Evolutionary conservation across 106 monocot species (phyloP).

Genomic region (Phalaenopsis equestris): DNA sequence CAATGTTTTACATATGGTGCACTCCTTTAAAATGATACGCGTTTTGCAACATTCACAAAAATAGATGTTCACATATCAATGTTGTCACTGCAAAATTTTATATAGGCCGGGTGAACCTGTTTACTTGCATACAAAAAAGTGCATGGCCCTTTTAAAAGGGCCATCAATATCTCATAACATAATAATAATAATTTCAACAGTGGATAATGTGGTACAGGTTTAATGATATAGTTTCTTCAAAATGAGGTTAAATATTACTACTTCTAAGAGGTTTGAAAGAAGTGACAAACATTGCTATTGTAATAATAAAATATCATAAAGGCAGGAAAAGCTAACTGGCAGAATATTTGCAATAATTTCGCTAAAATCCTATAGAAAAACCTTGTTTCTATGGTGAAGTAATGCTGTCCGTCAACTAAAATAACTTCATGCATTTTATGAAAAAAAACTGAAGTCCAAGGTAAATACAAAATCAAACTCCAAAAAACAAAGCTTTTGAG

Average conservation of each 20-base stretch:
- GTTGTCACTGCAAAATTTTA: not conserved
- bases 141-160: not conserved
- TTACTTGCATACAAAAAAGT: conserved; percentile 2
- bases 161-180: not conserved
- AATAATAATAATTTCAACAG: not conserved
- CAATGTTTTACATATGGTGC: not conserved
- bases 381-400: not conserved
- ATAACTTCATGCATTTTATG: not conserved
- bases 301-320: not conserved
- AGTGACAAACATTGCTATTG: not conserved
- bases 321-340: not conserved
- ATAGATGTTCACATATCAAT: not conserved
- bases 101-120: not conserved
- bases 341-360: not conserved
- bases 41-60: not conserved
- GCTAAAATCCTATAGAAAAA: not conserved
- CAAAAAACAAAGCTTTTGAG: not conserved
- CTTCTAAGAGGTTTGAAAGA: not conserved
- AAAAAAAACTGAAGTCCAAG: not conserved
- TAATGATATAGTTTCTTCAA: not conserved
- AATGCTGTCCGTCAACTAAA: not conserved
- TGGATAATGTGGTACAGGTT: no score
- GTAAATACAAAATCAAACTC: not conserved
- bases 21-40: not conserved
- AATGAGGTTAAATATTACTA: not conserved